Base-by-base conservation (phyloP, 2,329 filamentous ascomycete genomes). In the Aspergillus fumigatiaffinis region DNA sequence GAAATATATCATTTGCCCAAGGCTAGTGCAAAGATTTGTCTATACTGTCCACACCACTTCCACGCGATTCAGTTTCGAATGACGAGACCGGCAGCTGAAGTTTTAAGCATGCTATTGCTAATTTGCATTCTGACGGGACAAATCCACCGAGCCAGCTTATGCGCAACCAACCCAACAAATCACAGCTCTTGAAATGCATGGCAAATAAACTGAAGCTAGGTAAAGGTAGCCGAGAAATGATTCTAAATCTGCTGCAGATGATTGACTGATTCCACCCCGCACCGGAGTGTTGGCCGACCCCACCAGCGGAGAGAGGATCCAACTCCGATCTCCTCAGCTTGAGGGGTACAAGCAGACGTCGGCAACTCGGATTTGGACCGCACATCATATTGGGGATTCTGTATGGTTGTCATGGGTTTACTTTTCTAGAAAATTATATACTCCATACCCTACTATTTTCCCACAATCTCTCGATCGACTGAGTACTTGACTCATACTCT, bases 241-340 rank as follows among this genome's bases (percentile, higher is more conserved):
- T 52, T 35, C 51, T 47, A 50, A 55, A 41, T 38, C 32, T 38
- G 32, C 54, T 54, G 49, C 35, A 52, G 28, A 55, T 52, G 29
- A 26, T 25, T 29, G 29, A 21, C 51, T 50, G 54, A n/a, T 51
- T 14, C 28, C 50, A 52, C 60, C 60, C 60, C 60, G 58, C 60
- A 60, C 53, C 63, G 63, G 63, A 54, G 48, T 57, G 38, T 35
- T 53, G 14, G 58, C 63, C 54, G 68, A 71, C 7, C 65, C 64
- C 35, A 59, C 29, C 44, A 68, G 52, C 25, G 68, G 65, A 48
- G 68, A 62, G 28, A 64, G 41, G 21, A 63, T 62, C 50, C 67
- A 60, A 12, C 57, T 62, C 25, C 64, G 52, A 60, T 69, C 69
- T 17, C 8, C 35, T 50, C 32, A 17, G 32, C 14, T n/a, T 17